Conservation (phyloP, 768 basidiomycete genomes). For the Cystobasidium ongulense region DNA sequence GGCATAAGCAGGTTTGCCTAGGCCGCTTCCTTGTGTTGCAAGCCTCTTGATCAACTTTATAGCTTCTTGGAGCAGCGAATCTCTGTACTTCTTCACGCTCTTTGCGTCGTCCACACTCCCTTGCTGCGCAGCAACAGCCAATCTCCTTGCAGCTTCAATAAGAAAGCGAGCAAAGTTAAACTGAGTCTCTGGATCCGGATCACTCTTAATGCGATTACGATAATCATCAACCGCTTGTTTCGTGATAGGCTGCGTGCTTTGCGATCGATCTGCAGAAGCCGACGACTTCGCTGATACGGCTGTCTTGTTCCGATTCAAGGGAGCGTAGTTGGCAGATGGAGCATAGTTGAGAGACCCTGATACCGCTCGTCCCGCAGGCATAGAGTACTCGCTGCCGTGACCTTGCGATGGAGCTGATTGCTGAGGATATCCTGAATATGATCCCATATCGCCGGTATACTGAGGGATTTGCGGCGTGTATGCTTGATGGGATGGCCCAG, state of each 20-base stretch:
- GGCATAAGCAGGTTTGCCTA: conserved; percentile 63
- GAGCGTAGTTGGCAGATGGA: not conserved
- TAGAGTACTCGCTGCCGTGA: not conserved
- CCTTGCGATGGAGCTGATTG: not conserved
- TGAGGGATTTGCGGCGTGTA: not conserved
- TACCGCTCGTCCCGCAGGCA: not conserved
- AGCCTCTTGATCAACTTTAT: conserved; percentile 85
- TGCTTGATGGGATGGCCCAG: not conserved
- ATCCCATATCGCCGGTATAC: not conserved
- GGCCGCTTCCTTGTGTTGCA: conserved; percentile 64
- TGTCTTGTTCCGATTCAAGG: conserved; percentile 5
- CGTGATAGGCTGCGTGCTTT: conserved; percentile 34
- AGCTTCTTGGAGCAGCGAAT: conserved; percentile 74
- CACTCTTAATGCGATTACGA: conserved; percentile 89
- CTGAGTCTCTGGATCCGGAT: conserved; percentile 96
- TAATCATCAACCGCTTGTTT: conserved; percentile 91
- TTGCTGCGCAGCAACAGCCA: conserved; percentile 62
- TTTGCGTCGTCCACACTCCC: conserved; percentile 46
- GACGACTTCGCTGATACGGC: conserved; percentile 14
- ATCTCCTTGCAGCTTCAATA: conserved; percentile 92
- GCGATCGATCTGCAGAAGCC: conserved; percentile 2
- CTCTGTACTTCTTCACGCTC: conserved; percentile 80
- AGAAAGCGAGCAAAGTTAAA: conserved; percentile 98
- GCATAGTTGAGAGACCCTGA: not conserved
- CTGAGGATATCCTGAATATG: not conserved